Evolutionary conservation across 129 eudicot genomes (phyloP), one percentile per base, ranked within the genome.

Genomic region (Scalesia atractyloides): DNA sequence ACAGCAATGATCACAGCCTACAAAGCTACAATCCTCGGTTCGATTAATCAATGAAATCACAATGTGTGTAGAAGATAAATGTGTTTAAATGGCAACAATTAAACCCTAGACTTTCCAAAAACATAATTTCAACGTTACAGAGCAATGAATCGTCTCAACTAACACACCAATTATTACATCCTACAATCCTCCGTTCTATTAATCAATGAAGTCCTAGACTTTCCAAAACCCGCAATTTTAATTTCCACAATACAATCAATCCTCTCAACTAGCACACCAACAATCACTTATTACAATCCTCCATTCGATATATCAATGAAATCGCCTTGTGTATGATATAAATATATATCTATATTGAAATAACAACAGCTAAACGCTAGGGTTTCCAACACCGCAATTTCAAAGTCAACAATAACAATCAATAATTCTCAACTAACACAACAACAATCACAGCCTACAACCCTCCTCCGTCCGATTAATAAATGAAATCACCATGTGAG

Each of bases 221-320:
- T 41, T 30, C 34, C 73, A 80, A 20, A 66, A 24, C 62, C 62
- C 72, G 51, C 16, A 16, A 69, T 3, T 5, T 78, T 37, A 48
- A 68, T 26, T 1, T 44, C 50, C 36, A 24, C 10, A 58, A 24
- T 43, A 26, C 18, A 59, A 5, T 1, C 9, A 13, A n/a, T 7
- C n/a, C 26, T 59, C 39, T 26, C 64, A 57, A 11, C 15, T 57
- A 11, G 22, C 63, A 22, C 63, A 57, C 7, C 59, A 17, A 17
- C 59, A 18, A 16, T 52, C 22, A 52, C 5, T 3, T 7, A 5
- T 34, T 12, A 56, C 62, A 19, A 3, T 19, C 22, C 33, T 19
- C 13, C 10, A 3, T 17, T 52, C 12, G 19, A 15, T 52, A 4
- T 10, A 57, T 57, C 36, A 13, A 57, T 57, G 15, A 72, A 57